Base-by-base conservation (phyloP, 257 asterid species). In the Penstemon davidsonii region DNA sequence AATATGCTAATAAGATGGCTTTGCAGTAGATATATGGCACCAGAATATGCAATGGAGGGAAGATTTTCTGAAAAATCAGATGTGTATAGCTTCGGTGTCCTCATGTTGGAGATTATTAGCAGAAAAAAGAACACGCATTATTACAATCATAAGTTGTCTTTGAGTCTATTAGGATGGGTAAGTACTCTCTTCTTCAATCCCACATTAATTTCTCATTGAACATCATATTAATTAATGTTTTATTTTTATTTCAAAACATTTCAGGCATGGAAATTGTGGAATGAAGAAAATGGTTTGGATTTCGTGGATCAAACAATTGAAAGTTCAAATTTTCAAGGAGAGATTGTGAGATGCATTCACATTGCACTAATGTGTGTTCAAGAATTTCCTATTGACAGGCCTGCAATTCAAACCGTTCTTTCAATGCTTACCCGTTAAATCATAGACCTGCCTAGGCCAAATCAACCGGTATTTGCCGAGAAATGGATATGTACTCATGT, bases 351-450 rank as follows among this genome's bases (percentile, higher is more conserved):
- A 60, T 85, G 85, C 69, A 77, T 85, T 52, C 80, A 75, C 2
- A 75, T 85, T 55, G 87, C 75, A 3, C 71, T 83, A 50, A 6
- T 85, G 60, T 83, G 80, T 8, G 80, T 83, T 12, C 83, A 85
- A 43, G 81, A 86, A 72, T 49, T 50, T 18, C 70, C 79, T 1
- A 39, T 8, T 7, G 77, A 81, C 18, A 66, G 86, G 10, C 80
- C 92, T 0, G 64, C 82, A 6, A 73, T 80, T 72, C 67, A 77
- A 41, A 40, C 64, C 4, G 82, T 79, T 36, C 73, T 79, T 5
- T 59, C 77, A 0, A 70, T 79, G 83, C 75, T 79, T 1, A 62
- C 58, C 13, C 33, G 69, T 4, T 80, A 79, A 67, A 79, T 52
- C 5, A 58, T 19, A 0, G 75, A 74, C 9, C 40, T 79, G 8